Conservation (phyloP, 139 green algal genomes). For the Yamagishiella unicocca region DNA sequence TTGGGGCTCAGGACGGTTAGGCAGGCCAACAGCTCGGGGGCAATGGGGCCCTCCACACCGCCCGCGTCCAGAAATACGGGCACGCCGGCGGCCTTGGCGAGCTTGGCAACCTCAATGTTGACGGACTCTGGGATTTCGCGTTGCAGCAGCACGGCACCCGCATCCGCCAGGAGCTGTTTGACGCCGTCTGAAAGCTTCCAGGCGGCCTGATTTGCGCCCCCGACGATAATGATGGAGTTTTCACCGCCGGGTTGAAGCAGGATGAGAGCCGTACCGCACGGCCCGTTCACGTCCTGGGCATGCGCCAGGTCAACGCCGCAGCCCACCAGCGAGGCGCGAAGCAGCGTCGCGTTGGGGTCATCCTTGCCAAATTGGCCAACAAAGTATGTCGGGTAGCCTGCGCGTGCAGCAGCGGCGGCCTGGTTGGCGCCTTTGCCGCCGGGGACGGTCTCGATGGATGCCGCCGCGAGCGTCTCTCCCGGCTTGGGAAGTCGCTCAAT, state of each 20-base stretch:
- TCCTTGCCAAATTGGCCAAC: constrained; percentile 84
- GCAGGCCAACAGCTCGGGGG: constrained; percentile 71
- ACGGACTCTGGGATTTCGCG: constrained; percentile 87
- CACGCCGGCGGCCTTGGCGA: constrained; percentile 73
- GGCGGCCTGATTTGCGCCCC: constrained; percentile 70
- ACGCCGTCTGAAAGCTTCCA: constrained; percentile 44
- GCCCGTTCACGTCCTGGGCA: constrained; percentile 69
- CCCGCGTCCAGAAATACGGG: constrained; percentile 90
- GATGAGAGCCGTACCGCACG: constrained; percentile 86
- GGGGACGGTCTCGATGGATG: constrained; percentile 73
- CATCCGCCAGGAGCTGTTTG: constrained; percentile 39
- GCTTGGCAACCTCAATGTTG: constrained; percentile 78
- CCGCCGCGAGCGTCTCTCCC: constrained; percentile 84
- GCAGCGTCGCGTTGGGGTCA: constrained; percentile 73
- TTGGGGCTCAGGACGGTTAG: constrained; percentile 88
- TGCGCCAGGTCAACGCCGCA: constrained; percentile 70
- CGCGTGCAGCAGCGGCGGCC: constrained; percentile 83
- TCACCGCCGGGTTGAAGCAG: constrained; percentile 84
- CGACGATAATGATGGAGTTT: constrained; percentile 93
- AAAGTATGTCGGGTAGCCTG: constrained; percentile 84
- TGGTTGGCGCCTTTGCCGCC: constrained; percentile 90
- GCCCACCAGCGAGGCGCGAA: constrained; percentile 64
- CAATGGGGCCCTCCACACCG: constrained; percentile 79
- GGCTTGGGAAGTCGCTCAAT: constrained; percentile 79
- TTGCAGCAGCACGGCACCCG: constrained; percentile 87